phyloP scores from a whole-genome alignment of 257 asterid genomes.

The Gentiana straminea region DNA sequence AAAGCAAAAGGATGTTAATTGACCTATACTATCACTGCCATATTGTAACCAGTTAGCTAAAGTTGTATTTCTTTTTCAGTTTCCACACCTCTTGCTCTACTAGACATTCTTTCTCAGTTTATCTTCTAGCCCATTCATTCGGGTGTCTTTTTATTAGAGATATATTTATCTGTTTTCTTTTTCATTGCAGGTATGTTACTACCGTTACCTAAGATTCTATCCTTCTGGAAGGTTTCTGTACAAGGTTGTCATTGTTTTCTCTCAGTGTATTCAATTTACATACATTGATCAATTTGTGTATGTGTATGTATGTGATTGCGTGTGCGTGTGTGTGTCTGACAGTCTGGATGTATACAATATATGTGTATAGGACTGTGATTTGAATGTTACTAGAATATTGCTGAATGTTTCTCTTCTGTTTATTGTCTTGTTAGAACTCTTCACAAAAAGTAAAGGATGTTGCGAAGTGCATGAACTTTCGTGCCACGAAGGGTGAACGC shows the following conservation, averaged over 20 bases:
- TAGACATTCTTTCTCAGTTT: too few relatives aligned
- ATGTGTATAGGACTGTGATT: too few relatives aligned
- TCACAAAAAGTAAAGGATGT: constrained; percentile 81
- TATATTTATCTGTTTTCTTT: constrained; percentile 17
- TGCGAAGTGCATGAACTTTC: constrained; percentile 69
- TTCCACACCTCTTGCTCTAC: too few relatives aligned
- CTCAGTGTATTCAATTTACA: constrained; percentile 5
- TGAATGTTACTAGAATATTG: neutral
- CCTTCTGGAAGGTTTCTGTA: constrained; percentile 92
- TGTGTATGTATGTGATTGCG: constrained; percentile 1
- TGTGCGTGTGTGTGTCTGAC: neutral
- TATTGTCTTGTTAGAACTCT: constrained; percentile 47
- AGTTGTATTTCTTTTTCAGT: too few relatives aligned
- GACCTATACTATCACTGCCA: too few relatives aligned
- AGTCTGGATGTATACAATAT: too few relatives aligned
- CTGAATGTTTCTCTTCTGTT: too few relatives aligned
- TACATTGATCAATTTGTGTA: constrained; percentile 4
- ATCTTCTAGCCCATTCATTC: too few relatives aligned
- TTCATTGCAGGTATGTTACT: constrained; percentile 82
- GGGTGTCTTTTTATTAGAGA: constrained; percentile 8
- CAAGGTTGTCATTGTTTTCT: constrained; percentile 40
- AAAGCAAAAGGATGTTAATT: too few relatives aligned
- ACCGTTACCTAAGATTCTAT: constrained; percentile 83
- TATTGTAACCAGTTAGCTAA: too few relatives aligned
- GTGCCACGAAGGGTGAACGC: constrained; percentile 46